Percentiles rank a stretch among this genome's conserved stretches.
Evolutionary conservation across 768 basidiomycete genomes (phyloP).

Genomic region (Termitomyces sp.): DNA sequence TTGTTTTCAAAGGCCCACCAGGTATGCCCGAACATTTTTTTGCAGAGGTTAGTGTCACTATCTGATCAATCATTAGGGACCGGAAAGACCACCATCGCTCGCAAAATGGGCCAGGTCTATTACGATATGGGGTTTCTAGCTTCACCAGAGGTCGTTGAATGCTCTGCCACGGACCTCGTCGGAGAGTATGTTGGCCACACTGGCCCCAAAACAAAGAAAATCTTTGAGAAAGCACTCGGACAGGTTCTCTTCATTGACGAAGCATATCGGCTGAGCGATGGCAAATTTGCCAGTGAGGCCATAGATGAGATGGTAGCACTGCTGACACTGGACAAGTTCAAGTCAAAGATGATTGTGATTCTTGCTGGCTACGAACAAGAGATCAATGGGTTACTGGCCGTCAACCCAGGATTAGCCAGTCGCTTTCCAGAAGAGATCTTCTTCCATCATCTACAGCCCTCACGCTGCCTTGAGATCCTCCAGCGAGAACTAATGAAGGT

Average conservation of each 20-base stretch:
- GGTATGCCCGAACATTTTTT: too few relatives aligned
- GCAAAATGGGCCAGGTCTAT: slow-evolving; percentile 62
- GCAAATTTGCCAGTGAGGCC: slow-evolving; percentile 61
- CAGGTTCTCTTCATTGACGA: slow-evolving; percentile 3
- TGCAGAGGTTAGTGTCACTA: too few relatives aligned
- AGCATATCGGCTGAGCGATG: background rate
- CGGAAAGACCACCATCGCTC: slow-evolving; percentile 61
- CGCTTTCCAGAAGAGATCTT: slow-evolving; percentile 62
- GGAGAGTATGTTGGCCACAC: slow-evolving; percentile 39
- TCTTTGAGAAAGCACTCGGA: background rate
- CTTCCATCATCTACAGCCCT: slow-evolving; percentile 51
- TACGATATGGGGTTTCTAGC: slow-evolving; percentile 60
- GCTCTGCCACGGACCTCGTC: slow-evolving; percentile 68
- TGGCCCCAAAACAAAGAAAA: background rate
- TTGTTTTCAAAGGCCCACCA: slow-evolving; percentile 4
- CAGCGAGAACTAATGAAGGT: background rate
- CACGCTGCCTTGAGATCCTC: background rate
- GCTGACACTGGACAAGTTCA: slow-evolving; percentile 57
- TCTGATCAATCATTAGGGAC: slow-evolving; percentile 39
- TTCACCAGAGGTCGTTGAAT: slow-evolving; percentile 54
- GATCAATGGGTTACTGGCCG: slow-evolving; percentile 56
- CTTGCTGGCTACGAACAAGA: slow-evolving; percentile 70
- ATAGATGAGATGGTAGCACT: slow-evolving; percentile 68
- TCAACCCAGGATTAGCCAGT: slow-evolving; percentile 65
- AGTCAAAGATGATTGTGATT: slow-evolving; percentile 61